Percentiles rank a stretch among this genome's conserved stretches.
phyloP scores from a whole-genome alignment of 805 yeast species.

The Sugiyamaella boreocaroliniensis region DNA sequence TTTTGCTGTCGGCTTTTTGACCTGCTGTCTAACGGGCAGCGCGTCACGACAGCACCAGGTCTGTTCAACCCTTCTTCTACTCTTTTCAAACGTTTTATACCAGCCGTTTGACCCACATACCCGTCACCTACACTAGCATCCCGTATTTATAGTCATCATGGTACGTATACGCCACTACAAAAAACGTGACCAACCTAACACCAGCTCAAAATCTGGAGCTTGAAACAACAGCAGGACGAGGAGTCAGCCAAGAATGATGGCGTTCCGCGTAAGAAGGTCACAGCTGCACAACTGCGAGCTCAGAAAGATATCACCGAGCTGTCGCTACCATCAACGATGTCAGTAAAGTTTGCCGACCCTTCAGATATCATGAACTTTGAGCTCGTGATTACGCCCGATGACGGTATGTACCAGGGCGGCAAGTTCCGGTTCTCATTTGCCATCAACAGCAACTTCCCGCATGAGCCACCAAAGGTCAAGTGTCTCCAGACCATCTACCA shows the following conservation, averaged over 20 bases:
- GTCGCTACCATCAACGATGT: slow-evolving; percentile 53
- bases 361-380: slow-evolving; percentile 56
- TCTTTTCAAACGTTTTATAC: too few relatives aligned
- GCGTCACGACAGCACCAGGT: too few relatives aligned
- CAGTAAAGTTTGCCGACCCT: slow-evolving; percentile 44
- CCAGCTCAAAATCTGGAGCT: slow-evolving; percentile 52
- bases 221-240: slow-evolving; percentile 52
- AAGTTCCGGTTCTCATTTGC: slow-evolving; percentile 59
- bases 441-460: slow-evolving; percentile 73
- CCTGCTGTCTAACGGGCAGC: too few relatives aligned
- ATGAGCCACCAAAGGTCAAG: slow-evolving; percentile 71
- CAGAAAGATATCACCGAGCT: slow-evolving; percentile 70
- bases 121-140: too few relatives aligned
- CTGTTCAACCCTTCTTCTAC: too few relatives aligned
- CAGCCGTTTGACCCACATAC: too few relatives aligned
- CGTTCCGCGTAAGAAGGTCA: slow-evolving; percentile 30
- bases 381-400: slow-evolving; percentile 54
- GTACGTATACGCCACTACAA: background rate
- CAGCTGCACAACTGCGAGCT: slow-evolving; percentile 67
- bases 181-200: background rate
- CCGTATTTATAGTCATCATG: background rate
- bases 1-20: too few relatives aligned
- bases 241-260: slow-evolving; percentile 25
- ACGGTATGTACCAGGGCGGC: slow-evolving; percentile 69
- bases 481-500: slow-evolving; percentile 56